Conservation (phyloP, 2,329 filamentous ascomycete species). For the Cercospora sojina region DNA sequence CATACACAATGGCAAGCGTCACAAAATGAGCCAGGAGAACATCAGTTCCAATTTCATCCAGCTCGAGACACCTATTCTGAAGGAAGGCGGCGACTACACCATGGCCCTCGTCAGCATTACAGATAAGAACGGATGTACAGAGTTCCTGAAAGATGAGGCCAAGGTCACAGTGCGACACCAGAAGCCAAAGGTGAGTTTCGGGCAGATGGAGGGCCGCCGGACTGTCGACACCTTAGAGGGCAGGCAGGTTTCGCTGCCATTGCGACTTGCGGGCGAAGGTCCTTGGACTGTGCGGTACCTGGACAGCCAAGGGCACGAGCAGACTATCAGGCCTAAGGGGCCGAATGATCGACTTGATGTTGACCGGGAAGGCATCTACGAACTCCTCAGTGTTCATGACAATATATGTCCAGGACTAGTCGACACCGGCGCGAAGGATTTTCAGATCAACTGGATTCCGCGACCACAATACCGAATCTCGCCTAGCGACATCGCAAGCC, state of each 20-base stretch:
- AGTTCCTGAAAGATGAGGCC: constrained; percentile 77
- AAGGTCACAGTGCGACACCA: constrained; percentile 87
- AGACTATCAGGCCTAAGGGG: constrained; percentile 42
- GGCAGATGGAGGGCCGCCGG: constrained; percentile 76
- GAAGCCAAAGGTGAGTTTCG: constrained; percentile 82
- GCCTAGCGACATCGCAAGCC: constrained; percentile 60
- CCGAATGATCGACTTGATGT: constrained; percentile 37
- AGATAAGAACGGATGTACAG: constrained; percentile 82
- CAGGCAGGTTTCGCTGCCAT: constrained; percentile 69
- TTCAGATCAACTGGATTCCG: constrained; percentile 81
- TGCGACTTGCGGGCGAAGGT: constrained; percentile 79
- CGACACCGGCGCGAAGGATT: constrained; percentile 69
- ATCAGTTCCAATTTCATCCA: constrained; percentile 64
- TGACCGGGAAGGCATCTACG: constrained; percentile 63
- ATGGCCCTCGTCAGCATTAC: constrained; percentile 81
- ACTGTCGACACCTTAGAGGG: constrained; percentile 74
- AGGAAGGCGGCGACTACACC: constrained; percentile 84
- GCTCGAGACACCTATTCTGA: constrained; percentile 72
- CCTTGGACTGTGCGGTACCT: constrained; percentile 81
- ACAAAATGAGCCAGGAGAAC: constrained; percentile 62
- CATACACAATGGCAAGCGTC: constrained; percentile 82
- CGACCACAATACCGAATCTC: constrained; percentile 68
- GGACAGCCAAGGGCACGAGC: constrained; percentile 41
- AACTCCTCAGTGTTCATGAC: constrained; percentile 75
- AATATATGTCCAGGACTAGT: constrained; percentile 78